A percentile compares a stretch with the other conserved stretches of the same genome.
These are phyloP conservation scores for Naganishia friedmannii DNA, from an alignment of 768 basidiomycete genomes.

Conservation along the genomic window DNA sequence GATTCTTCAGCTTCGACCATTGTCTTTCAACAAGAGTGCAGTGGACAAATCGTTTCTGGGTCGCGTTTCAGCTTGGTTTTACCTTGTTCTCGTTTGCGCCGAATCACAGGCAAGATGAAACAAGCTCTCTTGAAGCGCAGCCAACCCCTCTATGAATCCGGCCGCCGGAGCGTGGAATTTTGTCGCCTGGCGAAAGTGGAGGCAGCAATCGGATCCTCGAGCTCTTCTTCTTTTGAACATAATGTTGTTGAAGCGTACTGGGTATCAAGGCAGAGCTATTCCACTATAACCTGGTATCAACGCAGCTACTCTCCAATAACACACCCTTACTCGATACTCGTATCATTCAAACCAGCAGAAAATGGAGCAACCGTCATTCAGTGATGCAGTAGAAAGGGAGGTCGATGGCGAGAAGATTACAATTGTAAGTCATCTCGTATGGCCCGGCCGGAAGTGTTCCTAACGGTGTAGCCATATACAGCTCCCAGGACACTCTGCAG, in stretches of 20 bases:
- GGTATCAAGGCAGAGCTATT: too few species aligned
- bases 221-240: neutral
- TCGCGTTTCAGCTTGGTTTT: constrained; percentile 6
- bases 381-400: constrained; percentile 16
- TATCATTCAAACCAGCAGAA: neutral
- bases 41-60: neutral
- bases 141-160: neutral
- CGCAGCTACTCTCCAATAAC: neutral
- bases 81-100: neutral
- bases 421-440: constrained; percentile 40
- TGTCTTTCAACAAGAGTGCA: neutral
- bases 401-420: constrained; percentile 43
- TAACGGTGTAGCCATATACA: constrained; percentile 44
- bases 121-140: neutral
- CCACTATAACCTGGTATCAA: neutral
- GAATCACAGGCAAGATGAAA: neutral
- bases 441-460: neutral
- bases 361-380: constrained; percentile 23
- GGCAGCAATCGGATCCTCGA: constrained; percentile 10
- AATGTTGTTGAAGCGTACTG: neutral
- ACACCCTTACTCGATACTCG: neutral
- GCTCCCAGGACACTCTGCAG: constrained; percentile 78
- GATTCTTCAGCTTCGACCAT: neutral
- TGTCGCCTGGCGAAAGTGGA: constrained; percentile 9
- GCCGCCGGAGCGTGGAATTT: constrained; percentile 10